Evolutionary conservation across 768 basidiomycete genomes (phyloP).

Genomic region (Phlebiopsis gigantea): DNA sequence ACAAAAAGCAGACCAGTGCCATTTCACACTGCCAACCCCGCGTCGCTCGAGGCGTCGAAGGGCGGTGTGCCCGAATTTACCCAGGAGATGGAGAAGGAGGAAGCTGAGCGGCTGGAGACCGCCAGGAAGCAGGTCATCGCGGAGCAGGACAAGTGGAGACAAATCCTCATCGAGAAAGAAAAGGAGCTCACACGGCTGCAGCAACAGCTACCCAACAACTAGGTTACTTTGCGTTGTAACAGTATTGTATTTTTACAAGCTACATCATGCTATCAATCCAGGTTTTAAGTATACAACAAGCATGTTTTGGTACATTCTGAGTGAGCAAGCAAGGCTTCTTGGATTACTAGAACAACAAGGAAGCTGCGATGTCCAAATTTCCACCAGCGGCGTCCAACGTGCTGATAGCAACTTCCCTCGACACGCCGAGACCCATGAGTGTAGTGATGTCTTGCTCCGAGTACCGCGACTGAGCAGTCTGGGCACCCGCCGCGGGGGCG

Average conservation of each 20-base stretch:
- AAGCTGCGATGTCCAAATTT: conserved; percentile 85
- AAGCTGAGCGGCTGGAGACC: conserved; percentile 78
- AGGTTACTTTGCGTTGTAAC: conserved; percentile 2
- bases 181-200: conserved; percentile 72
- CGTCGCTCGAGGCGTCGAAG: conserved; percentile 60
- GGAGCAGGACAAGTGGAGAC: conserved; percentile 73
- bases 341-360: conserved; percentile 60
- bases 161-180: conserved; percentile 70
- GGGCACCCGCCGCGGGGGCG: conserved; percentile 20
- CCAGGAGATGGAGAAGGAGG: conserved; percentile 62
- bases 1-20: conserved; percentile 57
- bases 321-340: neutral
- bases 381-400: conserved; percentile 77
- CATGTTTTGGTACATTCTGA: neutral
- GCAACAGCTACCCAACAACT: conserved; percentile 36
- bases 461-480: conserved; percentile 25
- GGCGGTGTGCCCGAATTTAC: conserved; percentile 79
- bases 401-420: conserved; percentile 71
- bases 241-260: no score
- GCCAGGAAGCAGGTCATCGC: conserved; percentile 65
- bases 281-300: neutral
- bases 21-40: conserved; percentile 53
- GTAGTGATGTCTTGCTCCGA: conserved; percentile 60
- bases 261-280: neutral
- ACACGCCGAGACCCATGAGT: conserved; percentile 73